These are phyloP conservation scores for Fomes fomentarius DNA, from an alignment of 1,284 basidiomycete genomes.

Conservation along the genomic window DNA sequence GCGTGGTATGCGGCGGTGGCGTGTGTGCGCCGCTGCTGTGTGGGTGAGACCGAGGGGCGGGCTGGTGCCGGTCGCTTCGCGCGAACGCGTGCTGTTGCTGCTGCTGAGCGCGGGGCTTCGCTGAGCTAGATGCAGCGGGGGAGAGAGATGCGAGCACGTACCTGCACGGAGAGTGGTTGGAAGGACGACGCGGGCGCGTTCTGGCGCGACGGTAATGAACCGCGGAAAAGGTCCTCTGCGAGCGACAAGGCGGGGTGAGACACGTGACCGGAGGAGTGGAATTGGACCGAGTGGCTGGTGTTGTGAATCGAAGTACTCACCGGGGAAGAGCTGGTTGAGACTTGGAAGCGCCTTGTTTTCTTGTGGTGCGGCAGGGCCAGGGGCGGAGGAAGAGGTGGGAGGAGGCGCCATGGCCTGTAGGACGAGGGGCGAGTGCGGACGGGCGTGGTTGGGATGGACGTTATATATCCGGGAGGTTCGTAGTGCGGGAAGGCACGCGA, in stretches of 20 bases:
- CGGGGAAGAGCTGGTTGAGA: slow-evolving; percentile 35
- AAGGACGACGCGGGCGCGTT: slow-evolving; percentile 8
- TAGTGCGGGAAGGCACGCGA: slow-evolving; percentile 7
- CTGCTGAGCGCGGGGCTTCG: neutral
- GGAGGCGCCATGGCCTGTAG: slow-evolving; percentile 13
- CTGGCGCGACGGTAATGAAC: slow-evolving; percentile 13
- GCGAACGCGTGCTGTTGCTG: slow-evolving; percentile 1
- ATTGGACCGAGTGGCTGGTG: no score
- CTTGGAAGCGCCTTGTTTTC: slow-evolving; percentile 28
- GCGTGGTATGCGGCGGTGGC: slow-evolving; percentile 3
- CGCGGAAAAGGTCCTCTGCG: slow-evolving; percentile 28
- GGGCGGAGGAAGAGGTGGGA: slow-evolving; percentile 1
- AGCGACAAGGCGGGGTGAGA: neutral
- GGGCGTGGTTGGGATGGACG: neutral
- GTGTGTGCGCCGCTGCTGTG: neutral
- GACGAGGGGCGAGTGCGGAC: neutral
- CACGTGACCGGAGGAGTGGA: neutral
- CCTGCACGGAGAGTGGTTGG: slow-evolving; percentile 16
- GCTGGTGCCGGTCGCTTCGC: neutral
- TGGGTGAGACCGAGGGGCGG: slow-evolving; percentile 3
- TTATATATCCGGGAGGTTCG: slow-evolving; percentile 14
- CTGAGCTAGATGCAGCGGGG: neutral
- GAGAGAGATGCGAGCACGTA: neutral
- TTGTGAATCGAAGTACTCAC: slow-evolving; percentile 13
- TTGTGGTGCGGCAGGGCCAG: neutral